phyloP scores from a whole-genome alignment of 805 yeast species.

The Zygosaccharomyces lentus region DNA sequence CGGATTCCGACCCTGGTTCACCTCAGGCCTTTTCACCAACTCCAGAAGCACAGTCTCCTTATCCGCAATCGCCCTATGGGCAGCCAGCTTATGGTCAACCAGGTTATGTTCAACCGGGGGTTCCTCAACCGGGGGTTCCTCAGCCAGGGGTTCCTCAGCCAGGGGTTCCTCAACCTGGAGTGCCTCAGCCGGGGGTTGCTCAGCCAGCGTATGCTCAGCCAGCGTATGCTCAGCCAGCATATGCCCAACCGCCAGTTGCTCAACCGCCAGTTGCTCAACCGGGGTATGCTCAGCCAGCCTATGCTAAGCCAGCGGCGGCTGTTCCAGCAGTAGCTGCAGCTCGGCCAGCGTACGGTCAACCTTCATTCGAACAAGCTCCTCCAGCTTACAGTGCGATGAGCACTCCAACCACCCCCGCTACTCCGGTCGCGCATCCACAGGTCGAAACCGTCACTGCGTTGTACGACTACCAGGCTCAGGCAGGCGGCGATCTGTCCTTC shows the following conservation, averaged over 20 bases:
- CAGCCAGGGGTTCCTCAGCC: background rate
- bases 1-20: constrained; percentile 25
- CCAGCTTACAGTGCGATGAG: constrained; percentile 19
- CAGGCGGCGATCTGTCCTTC: constrained; percentile 85
- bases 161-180: background rate
- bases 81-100: constrained; percentile 23
- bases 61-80: constrained; percentile 22
- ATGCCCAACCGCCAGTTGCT: background rate
- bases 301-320: too few relatives aligned
- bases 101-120: constrained; percentile 20
- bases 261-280: too few relatives aligned
- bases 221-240: background rate
- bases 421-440: constrained; percentile 38
- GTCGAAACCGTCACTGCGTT: constrained; percentile 77
- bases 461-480: constrained; percentile 89
- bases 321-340: background rate
- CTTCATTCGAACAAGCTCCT: constrained; percentile 9
- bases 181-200: too few relatives aligned
- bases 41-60: constrained; percentile 14
- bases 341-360: constrained; percentile 1
- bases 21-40: constrained; percentile 7
- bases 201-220: constrained; percentile 1
- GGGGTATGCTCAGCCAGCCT: constrained; percentile 1
- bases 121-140: constrained; percentile 11
- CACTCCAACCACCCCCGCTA: constrained; percentile 33